Percentiles rank a stretch among this genome's conserved stretches.
Conservation (phyloP, 192 early-diverging fungal genomes). For the Entrophospora sp. region DNA sequence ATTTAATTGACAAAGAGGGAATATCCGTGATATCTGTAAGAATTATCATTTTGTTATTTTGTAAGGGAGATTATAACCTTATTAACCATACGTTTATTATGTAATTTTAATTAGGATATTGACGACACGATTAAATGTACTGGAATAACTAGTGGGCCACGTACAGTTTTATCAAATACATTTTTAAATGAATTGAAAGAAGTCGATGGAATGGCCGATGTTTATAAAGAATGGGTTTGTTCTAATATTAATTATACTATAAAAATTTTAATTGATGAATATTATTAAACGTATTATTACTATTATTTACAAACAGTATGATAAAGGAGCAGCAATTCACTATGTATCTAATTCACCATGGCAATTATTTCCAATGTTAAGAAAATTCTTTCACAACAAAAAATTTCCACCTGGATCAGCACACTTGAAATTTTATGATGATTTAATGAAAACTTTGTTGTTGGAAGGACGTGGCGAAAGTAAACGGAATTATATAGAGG, state of each 20-base stretch:
- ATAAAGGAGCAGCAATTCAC: conserved; percentile 57
- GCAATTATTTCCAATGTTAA: conserved; percentile 74
- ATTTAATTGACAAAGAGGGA: conserved; percentile 61
- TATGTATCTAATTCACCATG: conserved; percentile 89
- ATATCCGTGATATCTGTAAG: conserved; percentile 66
- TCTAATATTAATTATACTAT: not conserved
- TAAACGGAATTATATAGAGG: no score
- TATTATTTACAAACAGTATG: not conserved
- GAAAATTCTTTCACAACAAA: conserved; percentile 57
- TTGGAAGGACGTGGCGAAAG: no score
- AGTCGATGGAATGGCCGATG: conserved; percentile 63
- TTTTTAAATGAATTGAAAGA: conserved; percentile 55
- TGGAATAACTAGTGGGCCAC: conserved; percentile 62
- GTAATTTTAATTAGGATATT: conserved; percentile 41
- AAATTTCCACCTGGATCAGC: conserved; percentile 76
- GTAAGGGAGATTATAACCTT: not conserved
- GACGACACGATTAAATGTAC: conserved; percentile 96
- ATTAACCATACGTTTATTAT: not conserved
- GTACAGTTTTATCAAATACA: conserved; percentile 57
- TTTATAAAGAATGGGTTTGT: conserved; percentile 54
- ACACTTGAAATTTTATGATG: conserved; percentile 48
- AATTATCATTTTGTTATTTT: not conserved
- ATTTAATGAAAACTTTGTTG: conserved; percentile 22
- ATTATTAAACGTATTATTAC: not conserved
- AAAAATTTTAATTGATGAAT: not conserved